These are phyloP conservation scores for Mortierella antarctica DNA, from an alignment of 192 early-diverging fungal genomes.

Conservation along the genomic window DNA sequence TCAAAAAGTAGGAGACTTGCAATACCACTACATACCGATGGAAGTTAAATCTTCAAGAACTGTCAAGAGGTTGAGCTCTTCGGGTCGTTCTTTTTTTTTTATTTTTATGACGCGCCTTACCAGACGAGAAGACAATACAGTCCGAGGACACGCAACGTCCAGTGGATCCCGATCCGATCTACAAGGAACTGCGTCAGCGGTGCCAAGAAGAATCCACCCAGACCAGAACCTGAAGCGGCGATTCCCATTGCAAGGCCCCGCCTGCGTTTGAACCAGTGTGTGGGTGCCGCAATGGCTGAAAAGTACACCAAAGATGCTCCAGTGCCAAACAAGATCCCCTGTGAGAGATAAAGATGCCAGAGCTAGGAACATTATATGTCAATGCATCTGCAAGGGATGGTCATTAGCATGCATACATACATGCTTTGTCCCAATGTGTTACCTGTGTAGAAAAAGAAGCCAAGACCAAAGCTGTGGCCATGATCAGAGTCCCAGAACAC, in stretches of 20 bases:
- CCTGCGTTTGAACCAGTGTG: constrained; percentile 76
- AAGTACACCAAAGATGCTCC: constrained; percentile 73
- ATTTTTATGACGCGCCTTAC: neutral
- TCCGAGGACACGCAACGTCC: constrained; percentile 67
- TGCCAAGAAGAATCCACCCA: constrained; percentile 76
- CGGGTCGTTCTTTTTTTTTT: neutral
- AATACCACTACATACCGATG: constrained; percentile 1
- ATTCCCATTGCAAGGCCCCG: constrained; percentile 79
- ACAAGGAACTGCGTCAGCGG: constrained; percentile 65
- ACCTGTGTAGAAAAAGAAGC: constrained; percentile 57
- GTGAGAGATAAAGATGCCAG: constrained; percentile 80
- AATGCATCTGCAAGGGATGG: too few species aligned
- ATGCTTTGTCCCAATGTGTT: neutral
- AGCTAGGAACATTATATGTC: constrained; percentile 39
- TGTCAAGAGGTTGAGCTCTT: neutral
- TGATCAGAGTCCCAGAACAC: constrained; percentile 52
- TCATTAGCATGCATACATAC: neutral
- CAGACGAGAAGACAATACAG: constrained; percentile 65
- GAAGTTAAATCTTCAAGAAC: too few species aligned
- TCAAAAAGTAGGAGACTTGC: constrained; percentile 24
- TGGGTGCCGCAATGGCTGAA: constrained; percentile 65
- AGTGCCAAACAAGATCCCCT: constrained; percentile 79
- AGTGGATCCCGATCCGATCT: constrained; percentile 61
- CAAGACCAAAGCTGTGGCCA: constrained; percentile 49
- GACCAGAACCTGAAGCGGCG: constrained; percentile 76